Percentiles rank a stretch among this genome's conserved stretches.
These are phyloP conservation scores for Didymella pinodella DNA, from an alignment of 2,329 filamentous ascomycete genomes.

Conservation along the genomic window DNA sequence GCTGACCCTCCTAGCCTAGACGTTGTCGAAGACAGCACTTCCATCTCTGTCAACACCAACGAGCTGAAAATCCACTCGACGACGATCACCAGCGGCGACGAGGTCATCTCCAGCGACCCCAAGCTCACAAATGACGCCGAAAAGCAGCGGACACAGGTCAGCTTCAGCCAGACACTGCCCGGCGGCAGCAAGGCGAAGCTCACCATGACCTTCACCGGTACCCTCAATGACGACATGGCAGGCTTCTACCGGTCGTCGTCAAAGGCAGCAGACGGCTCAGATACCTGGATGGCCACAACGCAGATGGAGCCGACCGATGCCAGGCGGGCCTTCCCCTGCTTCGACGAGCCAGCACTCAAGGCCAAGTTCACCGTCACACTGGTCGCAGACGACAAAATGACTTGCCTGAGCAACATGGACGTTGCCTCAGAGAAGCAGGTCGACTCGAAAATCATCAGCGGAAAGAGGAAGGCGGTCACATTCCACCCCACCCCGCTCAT, in stretches of 20 bases:
- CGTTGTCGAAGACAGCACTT: conserved; percentile 82
- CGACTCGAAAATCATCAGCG: conserved; percentile 66
- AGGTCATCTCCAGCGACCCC: conserved; percentile 67
- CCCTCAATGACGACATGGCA: conserved; percentile 92
- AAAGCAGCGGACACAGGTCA: conserved; percentile 81
- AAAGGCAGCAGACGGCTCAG: conserved; percentile 79
- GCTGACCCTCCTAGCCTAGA: conserved; percentile 66
- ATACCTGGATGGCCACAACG: conserved; percentile 84
- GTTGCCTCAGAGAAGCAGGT: conserved; percentile 80
- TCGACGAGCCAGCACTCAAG: conserved; percentile 94
- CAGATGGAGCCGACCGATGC: conserved; percentile 98
- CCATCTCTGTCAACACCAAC: conserved; percentile 85
- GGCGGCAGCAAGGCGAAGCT: conserved; percentile 81
- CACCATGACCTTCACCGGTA: conserved; percentile 78
- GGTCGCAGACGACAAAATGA: conserved; percentile 87
- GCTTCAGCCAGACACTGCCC: conserved; percentile 75
- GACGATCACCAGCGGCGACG: conserved; percentile 69
- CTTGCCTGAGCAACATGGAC: conserved; percentile 97
- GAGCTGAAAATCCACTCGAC: conserved; percentile 84
- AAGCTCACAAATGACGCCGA: conserved; percentile 77
- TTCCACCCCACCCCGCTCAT: conserved; percentile 93
- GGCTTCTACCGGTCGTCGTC: conserved; percentile 97
- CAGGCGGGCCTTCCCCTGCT: conserved; percentile 91
- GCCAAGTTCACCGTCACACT: conserved; percentile 91
- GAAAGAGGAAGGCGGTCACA: conserved; percentile 82